phyloP scores from a whole-genome alignment of 1,284 basidiomycete species.

The Peniophora sp. region DNA sequence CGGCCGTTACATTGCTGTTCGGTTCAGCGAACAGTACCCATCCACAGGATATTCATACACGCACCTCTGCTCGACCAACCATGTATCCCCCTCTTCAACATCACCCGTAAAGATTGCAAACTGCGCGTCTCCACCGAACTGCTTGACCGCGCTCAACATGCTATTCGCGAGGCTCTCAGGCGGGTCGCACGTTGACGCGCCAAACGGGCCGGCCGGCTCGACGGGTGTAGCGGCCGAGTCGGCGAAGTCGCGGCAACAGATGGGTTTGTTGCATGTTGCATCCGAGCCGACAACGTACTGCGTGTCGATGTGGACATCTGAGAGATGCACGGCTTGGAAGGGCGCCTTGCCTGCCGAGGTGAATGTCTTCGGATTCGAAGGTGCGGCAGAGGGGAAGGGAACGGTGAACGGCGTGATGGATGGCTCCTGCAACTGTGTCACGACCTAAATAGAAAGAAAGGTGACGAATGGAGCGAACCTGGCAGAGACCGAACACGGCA shows the following conservation, averaged over 20 bases:
- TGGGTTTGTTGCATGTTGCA: constrained; percentile 46
- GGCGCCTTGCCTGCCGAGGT: constrained; percentile 30
- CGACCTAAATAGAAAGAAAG: neutral
- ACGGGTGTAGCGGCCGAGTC: constrained; percentile 28
- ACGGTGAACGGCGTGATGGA: constrained; percentile 34
- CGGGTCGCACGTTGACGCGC: constrained; percentile 42
- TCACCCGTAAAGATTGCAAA: constrained; percentile 59
- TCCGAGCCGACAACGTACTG: constrained; percentile 44
- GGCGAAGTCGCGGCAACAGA: constrained; percentile 48
- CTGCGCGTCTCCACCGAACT: constrained; percentile 27
- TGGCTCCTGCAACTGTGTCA: constrained; percentile 6
- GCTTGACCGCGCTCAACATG: constrained; percentile 35
- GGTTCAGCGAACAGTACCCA: too few species aligned
- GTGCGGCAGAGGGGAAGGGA: constrained; percentile 33
- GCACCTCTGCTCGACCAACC: constrained; percentile 35
- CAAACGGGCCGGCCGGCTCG: constrained; percentile 36
- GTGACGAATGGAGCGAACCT: constrained; percentile 19
- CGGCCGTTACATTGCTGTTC: constrained; percentile 30
- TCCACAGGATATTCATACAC: constrained; percentile 5
- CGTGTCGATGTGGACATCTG: constrained; percentile 48
- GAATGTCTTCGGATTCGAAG: constrained; percentile 26
- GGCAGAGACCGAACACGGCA: constrained; percentile 48
- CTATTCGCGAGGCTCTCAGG: constrained; percentile 38
- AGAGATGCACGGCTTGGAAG: constrained; percentile 44
- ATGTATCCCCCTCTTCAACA: constrained; percentile 50